Evolutionary conservation across 1,284 basidiomycete genomes (phyloP).

Genomic region (Irpex sp.): DNA sequence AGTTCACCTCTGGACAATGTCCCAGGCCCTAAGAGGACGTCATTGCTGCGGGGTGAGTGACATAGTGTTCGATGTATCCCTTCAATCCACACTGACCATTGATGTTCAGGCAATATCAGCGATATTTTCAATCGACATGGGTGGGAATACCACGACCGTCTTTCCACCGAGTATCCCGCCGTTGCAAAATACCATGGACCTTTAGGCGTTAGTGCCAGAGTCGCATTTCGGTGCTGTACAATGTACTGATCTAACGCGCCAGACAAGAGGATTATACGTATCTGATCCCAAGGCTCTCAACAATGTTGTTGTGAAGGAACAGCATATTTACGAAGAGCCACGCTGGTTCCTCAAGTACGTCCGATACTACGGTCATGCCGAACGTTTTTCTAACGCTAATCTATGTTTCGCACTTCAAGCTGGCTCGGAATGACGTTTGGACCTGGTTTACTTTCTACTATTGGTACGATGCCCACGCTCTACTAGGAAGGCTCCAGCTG

Average conservation of each 20-base stretch:
- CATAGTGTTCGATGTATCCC: not conserved
- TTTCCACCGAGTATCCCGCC: conserved; percentile 13
- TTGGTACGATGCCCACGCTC: conserved; percentile 3
- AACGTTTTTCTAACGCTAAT: not conserved
- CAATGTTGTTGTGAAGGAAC: conserved; percentile 11
- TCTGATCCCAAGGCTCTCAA: conserved; percentile 13
- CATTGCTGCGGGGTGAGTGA: conserved; percentile 3
- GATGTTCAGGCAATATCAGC: conserved; percentile 12
- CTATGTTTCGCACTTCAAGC: conserved; percentile 3
- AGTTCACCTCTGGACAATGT: conserved; percentile 2
- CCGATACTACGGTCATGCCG: not conserved
- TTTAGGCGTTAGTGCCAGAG: conserved; percentile 10
- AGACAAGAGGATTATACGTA: conserved; percentile 11
- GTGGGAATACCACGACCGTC: conserved; percentile 12
- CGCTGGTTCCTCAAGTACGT: conserved; percentile 6
- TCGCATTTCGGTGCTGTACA: not conserved
- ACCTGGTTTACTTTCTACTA: conserved; percentile 16
- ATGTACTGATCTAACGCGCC: not conserved
- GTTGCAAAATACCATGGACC: conserved; percentile 12
- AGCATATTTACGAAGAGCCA: conserved; percentile 9
- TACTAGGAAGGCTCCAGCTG: too few relatives aligned
- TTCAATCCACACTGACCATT: not conserved
- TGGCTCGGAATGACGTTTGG: conserved; percentile 14
- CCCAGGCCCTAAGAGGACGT: conserved; percentile 2
- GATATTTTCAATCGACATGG: conserved; percentile 15